Conservation (phyloP, 495 filamentous ascomycete species). For the Talaromyces thailandensis region DNA sequence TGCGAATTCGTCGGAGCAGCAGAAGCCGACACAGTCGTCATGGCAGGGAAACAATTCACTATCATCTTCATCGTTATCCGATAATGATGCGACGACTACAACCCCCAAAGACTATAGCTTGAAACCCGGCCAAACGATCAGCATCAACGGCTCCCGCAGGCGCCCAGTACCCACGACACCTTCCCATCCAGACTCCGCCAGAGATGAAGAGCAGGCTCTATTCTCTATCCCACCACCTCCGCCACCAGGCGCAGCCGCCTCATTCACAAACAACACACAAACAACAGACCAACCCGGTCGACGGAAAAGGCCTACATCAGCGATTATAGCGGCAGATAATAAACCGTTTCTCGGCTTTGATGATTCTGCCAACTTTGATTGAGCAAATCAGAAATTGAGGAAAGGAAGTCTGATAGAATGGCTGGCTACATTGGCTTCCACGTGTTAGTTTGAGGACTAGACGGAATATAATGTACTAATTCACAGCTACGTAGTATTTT, state of each 20-base stretch:
- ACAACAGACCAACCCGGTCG: not conserved
- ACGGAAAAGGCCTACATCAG: slow-evolving; percentile 4
- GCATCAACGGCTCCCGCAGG: slow-evolving; percentile 54
- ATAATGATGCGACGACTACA: slow-evolving; percentile 19
- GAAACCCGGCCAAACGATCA: slow-evolving; percentile 81
- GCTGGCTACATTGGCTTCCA: not conserved
- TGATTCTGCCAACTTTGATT: slow-evolving; percentile 6
- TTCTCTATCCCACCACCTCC: slow-evolving; percentile 41
- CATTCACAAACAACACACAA: not conserved
- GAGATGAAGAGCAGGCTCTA: slow-evolving; percentile 22
- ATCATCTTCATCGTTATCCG: slow-evolving; percentile 11
- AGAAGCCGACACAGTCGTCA: slow-evolving; percentile 11
- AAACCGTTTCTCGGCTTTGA: slow-evolving; percentile 4
- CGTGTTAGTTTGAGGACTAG: not conserved
- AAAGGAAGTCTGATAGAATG: not conserved
- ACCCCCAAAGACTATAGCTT: slow-evolving; percentile 64
- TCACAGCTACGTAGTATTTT: not conserved
- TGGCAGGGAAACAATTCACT: not conserved
- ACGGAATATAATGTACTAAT: slow-evolving; percentile 1
- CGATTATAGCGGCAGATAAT: slow-evolving; percentile 4
- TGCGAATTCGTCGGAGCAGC: slow-evolving; percentile 9
- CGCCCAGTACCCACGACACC: slow-evolving; percentile 7
- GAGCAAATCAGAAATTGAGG: not conserved
- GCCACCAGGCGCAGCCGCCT: slow-evolving; percentile 5
- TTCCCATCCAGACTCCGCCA: slow-evolving; percentile 5